Evolutionary conservation across 192 early-diverging fungal genomes (phyloP).

Genomic region (Backusella tuberculispora): DNA sequence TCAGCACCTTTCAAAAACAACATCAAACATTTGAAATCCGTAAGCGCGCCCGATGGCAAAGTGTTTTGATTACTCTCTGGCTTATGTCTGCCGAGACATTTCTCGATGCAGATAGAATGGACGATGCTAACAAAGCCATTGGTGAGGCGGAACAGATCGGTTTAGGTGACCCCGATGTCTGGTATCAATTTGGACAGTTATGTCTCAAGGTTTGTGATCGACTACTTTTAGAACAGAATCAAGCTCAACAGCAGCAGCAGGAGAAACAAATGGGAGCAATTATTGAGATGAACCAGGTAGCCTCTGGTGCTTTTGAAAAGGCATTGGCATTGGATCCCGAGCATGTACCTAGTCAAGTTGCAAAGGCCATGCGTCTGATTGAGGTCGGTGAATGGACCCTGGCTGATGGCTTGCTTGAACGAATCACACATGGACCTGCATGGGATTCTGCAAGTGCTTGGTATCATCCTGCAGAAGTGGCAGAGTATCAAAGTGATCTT

Average conservation of each 20-base stretch:
- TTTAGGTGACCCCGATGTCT: conserved; percentile 18
- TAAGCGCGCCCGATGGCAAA: conserved; percentile 2
- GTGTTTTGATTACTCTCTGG: conserved; percentile 15
- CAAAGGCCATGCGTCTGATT: neutral
- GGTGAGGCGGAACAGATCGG: conserved; percentile 14
- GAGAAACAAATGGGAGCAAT: neutral
- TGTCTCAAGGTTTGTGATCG: conserved; percentile 1
- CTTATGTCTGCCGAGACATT: conserved; percentile 17
- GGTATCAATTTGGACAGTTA: conserved; percentile 48
- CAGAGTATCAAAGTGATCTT: conserved; percentile 42
- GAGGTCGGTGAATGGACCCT: neutral
- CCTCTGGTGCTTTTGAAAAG: conserved; percentile 6
- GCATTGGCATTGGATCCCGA: conserved; percentile 13
- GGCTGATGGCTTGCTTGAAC: neutral
- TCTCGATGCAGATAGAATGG: neutral
- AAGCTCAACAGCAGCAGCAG: neutral
- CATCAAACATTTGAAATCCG: conserved; percentile 19
- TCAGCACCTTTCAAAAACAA: neutral
- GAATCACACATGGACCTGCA: neutral
- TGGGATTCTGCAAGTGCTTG: conserved; percentile 15
- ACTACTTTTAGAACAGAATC: neutral
- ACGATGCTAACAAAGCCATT: conserved; percentile 17
- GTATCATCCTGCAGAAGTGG: conserved; percentile 47
- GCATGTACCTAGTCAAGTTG: conserved; percentile 9
- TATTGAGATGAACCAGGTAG: neutral